Evolutionary conservation across 2,329 filamentous ascomycete genomes (phyloP).

Genomic region (Ascochyta viciae-villosae): DNA sequence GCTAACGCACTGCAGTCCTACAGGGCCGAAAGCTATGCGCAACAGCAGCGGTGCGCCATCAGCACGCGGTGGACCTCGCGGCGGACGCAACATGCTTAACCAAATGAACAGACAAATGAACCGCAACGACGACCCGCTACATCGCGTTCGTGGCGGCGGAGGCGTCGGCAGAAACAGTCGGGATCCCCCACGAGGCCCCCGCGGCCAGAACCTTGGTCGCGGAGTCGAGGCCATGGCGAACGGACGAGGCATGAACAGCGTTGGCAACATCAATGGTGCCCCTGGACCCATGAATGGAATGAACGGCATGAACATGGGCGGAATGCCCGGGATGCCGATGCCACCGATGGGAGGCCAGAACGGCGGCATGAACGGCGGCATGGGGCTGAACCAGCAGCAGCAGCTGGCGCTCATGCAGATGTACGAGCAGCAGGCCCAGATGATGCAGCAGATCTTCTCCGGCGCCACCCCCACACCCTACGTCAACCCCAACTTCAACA

Average conservation of each 20-base stretch:
- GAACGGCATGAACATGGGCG: slow-evolving; percentile 42
- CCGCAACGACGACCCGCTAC: slow-evolving; percentile 75
- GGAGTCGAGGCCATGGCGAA: slow-evolving; percentile 47
- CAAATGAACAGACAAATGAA: slow-evolving; percentile 86
- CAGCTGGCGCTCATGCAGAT: slow-evolving; percentile 78
- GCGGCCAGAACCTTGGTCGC: slow-evolving; percentile 54
- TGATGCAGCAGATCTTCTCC: slow-evolving; percentile 50
- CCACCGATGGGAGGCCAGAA: slow-evolving; percentile 48
- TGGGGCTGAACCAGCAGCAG: slow-evolving; percentile 68
- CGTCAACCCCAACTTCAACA: slow-evolving; percentile 62
- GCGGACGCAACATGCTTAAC: slow-evolving; percentile 80
- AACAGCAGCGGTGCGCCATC: slow-evolving; percentile 61
- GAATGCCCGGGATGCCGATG: slow-evolving; percentile 44
- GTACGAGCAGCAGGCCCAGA: slow-evolving; percentile 82
- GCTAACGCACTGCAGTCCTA: slow-evolving; percentile 72
- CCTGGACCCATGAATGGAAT: slow-evolving; percentile 51
- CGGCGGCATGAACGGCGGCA: slow-evolving; percentile 50
- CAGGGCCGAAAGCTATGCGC: slow-evolving; percentile 94
- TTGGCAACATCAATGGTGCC: slow-evolving; percentile 38
- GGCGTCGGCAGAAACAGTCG: slow-evolving; percentile 84
- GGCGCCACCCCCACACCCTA: slow-evolving; percentile 56
- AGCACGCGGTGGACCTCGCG: slow-evolving; percentile 53
- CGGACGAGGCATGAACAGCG: slow-evolving; percentile 48
- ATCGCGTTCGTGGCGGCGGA: slow-evolving; percentile 77
- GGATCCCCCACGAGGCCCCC: slow-evolving; percentile 74